Percentiles rank a stretch among this genome's conserved stretches.
Conservation (phyloP, 148 eudicot genomes). For the Rhododendron vialii region DNA sequence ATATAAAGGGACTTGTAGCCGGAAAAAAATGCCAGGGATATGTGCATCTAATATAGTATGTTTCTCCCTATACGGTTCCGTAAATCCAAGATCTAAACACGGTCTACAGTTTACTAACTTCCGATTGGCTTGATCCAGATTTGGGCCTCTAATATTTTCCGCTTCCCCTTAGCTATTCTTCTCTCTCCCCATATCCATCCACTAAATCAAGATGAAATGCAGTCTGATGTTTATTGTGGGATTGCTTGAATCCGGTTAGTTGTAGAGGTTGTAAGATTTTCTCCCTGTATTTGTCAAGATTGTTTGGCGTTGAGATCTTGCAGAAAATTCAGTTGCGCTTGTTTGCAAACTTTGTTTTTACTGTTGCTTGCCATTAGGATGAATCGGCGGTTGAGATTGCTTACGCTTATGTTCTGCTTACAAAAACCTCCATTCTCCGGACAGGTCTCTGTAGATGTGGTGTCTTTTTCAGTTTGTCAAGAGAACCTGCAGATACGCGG, state of each 20-base stretch:
- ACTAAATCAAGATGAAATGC: not conserved
- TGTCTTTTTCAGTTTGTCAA: not conserved
- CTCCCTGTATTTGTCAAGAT: constrained; percentile 14
- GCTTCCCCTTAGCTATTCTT: not conserved
- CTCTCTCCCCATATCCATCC: not conserved
- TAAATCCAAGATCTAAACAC: not conserved
- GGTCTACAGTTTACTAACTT: not conserved
- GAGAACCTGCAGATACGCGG: not conserved
- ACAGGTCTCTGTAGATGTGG: not conserved
- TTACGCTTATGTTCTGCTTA: not conserved
- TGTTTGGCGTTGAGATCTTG: not conserved
- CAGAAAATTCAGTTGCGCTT: not conserved
- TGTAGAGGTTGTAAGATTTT: constrained; percentile 15
- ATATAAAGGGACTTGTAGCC: not conserved
- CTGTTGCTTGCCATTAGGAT: not conserved
- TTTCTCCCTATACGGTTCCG: not conserved
- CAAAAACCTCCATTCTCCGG: not conserved
- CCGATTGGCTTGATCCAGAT: not conserved
- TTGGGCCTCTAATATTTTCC: not conserved
- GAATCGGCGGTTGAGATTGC: not conserved
- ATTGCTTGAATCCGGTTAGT: constrained; percentile 2
- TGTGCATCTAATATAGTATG: not conserved
- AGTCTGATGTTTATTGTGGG: not conserved
- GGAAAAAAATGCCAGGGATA: not conserved
- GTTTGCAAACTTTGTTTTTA: not conserved